These are phyloP conservation scores for Grosmannia huntii DNA, from an alignment of 2,329 filamentous ascomycete species.

Conservation along the genomic window DNA sequence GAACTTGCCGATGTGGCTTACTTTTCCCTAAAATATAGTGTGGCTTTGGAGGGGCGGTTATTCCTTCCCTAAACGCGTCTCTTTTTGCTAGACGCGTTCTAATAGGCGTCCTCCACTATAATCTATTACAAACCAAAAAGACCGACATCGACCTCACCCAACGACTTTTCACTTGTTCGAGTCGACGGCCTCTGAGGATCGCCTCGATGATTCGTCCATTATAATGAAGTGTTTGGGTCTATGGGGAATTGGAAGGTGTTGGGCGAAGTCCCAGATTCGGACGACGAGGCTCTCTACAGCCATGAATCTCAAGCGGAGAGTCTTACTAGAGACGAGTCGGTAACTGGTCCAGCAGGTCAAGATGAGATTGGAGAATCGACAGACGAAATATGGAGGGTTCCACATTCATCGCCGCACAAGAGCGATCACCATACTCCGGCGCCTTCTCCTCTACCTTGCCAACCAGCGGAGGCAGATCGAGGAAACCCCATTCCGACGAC, in stretches of 20 bases:
- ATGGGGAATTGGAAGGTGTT: slow-evolving; percentile 31
- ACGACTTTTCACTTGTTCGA: background rate
- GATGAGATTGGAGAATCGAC: background rate
- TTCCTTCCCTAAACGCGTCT: background rate
- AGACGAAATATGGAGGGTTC: slow-evolving; percentile 1
- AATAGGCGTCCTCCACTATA: background rate
- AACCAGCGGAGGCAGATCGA: background rate
- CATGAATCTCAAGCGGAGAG: slow-evolving; percentile 11
- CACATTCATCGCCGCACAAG: background rate
- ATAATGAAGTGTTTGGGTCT: slow-evolving; percentile 19
- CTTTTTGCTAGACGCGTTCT: background rate
- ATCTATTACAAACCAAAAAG: background rate
- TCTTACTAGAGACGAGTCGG: background rate
- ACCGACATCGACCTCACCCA: background rate
- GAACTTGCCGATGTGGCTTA: background rate
- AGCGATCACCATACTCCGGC: background rate
- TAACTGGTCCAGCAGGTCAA: background rate
- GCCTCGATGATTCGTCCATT: background rate
- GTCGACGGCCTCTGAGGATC: background rate
- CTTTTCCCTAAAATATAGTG: background rate
- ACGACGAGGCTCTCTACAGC: slow-evolving; percentile 28
- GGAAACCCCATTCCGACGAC: background rate
- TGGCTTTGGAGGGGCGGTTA: background rate
- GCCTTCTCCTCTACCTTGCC: too few species aligned
- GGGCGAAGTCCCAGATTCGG: slow-evolving; percentile 31